Percentiles rank a stretch among this genome's conserved stretches.
Conservation (phyloP, 2,329 filamentous ascomycete genomes). For the Epichloe sibirici region DNA sequence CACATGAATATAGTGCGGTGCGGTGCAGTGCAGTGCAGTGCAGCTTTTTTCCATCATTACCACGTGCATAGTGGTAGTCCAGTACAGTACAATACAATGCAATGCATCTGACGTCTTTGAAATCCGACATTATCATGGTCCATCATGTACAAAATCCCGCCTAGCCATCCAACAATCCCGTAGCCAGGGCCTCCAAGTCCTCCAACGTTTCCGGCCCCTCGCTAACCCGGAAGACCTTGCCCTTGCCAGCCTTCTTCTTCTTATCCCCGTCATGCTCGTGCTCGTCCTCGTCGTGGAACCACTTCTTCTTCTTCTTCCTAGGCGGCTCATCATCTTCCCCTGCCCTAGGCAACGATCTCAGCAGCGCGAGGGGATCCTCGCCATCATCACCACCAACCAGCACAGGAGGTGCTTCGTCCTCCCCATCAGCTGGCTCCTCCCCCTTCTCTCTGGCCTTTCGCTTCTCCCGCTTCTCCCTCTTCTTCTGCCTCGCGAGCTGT, state of each 20-base stretch:
- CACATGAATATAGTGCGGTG: no score
- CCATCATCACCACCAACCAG: slow-evolving; percentile 27
- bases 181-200: slow-evolving; percentile 66
- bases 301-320: slow-evolving; percentile 57
- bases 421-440: slow-evolving; percentile 17
- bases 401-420: slow-evolving; percentile 20
- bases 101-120: no score
- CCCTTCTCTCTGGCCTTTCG: slow-evolving; percentile 51
- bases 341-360: slow-evolving; percentile 44
- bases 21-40: no score
- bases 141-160: background rate
- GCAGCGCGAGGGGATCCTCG: slow-evolving; percentile 43
- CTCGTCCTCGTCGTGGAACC: slow-evolving; percentile 62
- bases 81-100: no score
- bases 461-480: slow-evolving; percentile 62
- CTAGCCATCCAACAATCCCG: slow-evolving; percentile 50
- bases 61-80: no score
- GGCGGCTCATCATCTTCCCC: slow-evolving; percentile 23
- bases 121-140: no score
- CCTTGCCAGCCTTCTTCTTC: slow-evolving; percentile 26
- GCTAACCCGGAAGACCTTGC: slow-evolving; percentile 47
- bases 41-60: no score
- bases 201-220: slow-evolving; percentile 68
- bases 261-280: slow-evolving; percentile 28
- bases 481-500: slow-evolving; percentile 64